Evolutionary conservation across 2,329 filamentous ascomycete species (phyloP).

Genomic region (Epichloe sibirici): DNA sequence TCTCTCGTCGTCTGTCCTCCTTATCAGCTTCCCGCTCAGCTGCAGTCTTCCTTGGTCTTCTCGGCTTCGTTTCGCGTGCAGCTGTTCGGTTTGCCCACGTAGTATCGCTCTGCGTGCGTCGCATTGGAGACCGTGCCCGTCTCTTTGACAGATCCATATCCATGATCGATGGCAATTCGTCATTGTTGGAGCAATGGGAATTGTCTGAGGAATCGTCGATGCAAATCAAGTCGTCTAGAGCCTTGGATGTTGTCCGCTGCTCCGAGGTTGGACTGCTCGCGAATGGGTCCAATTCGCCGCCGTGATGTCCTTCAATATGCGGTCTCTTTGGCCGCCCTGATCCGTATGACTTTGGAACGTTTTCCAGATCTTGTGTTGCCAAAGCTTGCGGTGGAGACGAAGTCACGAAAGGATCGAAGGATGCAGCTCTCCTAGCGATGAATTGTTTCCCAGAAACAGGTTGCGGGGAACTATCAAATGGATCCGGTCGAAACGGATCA

Average conservation of each 20-base stretch:
- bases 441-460: neutral
- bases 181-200: slow-evolving; percentile 27
- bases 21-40: slow-evolving; percentile 28
- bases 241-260: neutral
- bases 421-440: slow-evolving; percentile 4
- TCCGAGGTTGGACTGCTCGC: neutral
- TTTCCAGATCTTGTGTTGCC: neutral
- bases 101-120: slow-evolving; percentile 21
- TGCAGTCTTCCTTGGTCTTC: slow-evolving; percentile 25
- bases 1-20: slow-evolving; percentile 43
- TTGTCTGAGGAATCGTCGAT: slow-evolving; percentile 23
- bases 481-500: slow-evolving; percentile 15
- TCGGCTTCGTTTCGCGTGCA: slow-evolving; percentile 31
- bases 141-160: slow-evolving; percentile 23
- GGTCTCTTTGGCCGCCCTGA: neutral
- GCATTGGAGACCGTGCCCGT: slow-evolving; percentile 12
- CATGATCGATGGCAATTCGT: slow-evolving; percentile 36
- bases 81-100: slow-evolving; percentile 12
- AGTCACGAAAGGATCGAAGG: slow-evolving; percentile 9
- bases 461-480: slow-evolving; percentile 23
- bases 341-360: neutral
- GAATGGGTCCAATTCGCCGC: neutral
- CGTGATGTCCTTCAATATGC: neutral
- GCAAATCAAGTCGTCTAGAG: slow-evolving; percentile 17
- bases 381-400: slow-evolving; percentile 2